These are phyloP conservation scores for Phytophthora constricta DNA, from an alignment of 352 stramenopile species.

Conservation along the genomic window DNA sequence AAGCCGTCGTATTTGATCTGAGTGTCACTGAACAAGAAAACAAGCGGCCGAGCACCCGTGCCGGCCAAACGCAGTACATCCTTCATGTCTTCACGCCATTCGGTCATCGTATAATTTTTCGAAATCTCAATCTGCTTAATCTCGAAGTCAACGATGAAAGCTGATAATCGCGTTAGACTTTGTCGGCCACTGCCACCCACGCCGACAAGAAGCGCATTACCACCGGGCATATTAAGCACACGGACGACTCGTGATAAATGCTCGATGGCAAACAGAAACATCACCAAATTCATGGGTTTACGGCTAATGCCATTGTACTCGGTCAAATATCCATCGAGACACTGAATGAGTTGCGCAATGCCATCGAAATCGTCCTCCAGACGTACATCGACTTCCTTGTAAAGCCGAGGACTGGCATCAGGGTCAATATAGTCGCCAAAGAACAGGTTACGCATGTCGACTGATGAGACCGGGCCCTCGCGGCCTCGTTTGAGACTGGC, in stretches of 20 bases:
- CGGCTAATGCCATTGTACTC: constrained; percentile 94
- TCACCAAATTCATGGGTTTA: constrained; percentile 96
- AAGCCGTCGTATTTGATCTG: constrained; percentile 97
- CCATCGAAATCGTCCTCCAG: constrained; percentile 77
- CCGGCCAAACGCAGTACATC: constrained; percentile 90
- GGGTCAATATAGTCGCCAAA: constrained; percentile 93
- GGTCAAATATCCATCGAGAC: constrained; percentile 88
- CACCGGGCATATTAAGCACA: constrained; percentile 95
- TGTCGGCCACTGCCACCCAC: constrained; percentile 94
- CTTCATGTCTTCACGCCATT: constrained; percentile 97
- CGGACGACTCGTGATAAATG: constrained; percentile 93
- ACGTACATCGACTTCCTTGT: constrained; percentile 83
- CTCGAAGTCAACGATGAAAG: constrained; percentile 94
- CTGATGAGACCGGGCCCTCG: constrained; percentile 73
- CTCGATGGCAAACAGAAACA: constrained; percentile 97
- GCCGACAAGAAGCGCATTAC: constrained; percentile 93
- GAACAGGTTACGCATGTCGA: constrained; percentile 92
- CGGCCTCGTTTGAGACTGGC: constrained; percentile 70
- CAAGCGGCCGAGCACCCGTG: constrained; percentile 84
- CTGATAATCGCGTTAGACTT: constrained; percentile 91
- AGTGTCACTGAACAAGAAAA: constrained; percentile 96
- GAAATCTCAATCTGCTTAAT: constrained; percentile 95
- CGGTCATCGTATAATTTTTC: constrained; percentile 94
- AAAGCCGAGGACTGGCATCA: constrained; percentile 76
- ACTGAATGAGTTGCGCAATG: constrained; percentile 82